Percentiles rank a stretch among this genome's conserved stretches.
phyloP scores from a whole-genome alignment of 1,139 yeast species.

The Saccharomyces hybrid region DNA sequence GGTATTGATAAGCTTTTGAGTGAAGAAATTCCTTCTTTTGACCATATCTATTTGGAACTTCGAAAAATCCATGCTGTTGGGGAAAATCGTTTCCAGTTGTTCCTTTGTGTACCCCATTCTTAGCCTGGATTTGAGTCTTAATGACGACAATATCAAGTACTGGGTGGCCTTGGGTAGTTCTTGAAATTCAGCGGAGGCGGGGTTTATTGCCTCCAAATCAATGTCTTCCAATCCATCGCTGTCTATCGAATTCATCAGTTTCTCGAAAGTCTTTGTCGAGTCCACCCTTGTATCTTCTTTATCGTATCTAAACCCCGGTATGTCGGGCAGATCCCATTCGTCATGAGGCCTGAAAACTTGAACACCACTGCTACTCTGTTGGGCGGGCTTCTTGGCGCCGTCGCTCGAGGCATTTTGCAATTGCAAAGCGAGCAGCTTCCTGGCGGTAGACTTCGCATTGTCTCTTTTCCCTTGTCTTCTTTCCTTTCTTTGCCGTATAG shows the following conservation, averaged over 20 bases:
- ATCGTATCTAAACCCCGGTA: conserved; percentile 41
- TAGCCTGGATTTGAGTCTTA: conserved; percentile 75
- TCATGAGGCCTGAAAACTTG: conserved; percentile 44
- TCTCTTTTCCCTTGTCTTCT: conserved; percentile 70
- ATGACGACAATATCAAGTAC: conserved; percentile 76
- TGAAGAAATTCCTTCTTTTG: conserved; percentile 79
- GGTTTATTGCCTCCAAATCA: conserved; percentile 64
- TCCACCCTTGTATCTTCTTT: conserved; percentile 62
- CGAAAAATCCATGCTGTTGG: conserved; percentile 83
- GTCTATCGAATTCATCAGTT: conserved; percentile 51
- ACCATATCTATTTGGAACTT: conserved; percentile 91
- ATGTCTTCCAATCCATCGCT: conserved; percentile 59
- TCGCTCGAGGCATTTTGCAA: conserved; percentile 45
- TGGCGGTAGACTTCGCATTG: conserved; percentile 68
- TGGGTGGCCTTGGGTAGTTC: conserved; percentile 73
- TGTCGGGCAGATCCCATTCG: conserved; percentile 78
- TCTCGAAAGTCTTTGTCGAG: conserved; percentile 63
- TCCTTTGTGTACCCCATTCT: conserved; percentile 93
- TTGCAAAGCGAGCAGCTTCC: conserved; percentile 70
- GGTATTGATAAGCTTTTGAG: conserved; percentile 78
- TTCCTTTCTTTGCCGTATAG: conserved; percentile 63
- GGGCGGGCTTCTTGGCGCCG: conserved; percentile 10
- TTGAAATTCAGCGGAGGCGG: conserved; percentile 57
- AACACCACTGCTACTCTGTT: conserved; percentile 5
- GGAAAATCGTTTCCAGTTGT: conserved; percentile 73